Percentiles rank a stretch among this genome's conserved stretches.
These are phyloP conservation scores for Scheffersomyces insectosa DNA, from an alignment of 1,139 yeast species.

Conservation along the genomic window DNA sequence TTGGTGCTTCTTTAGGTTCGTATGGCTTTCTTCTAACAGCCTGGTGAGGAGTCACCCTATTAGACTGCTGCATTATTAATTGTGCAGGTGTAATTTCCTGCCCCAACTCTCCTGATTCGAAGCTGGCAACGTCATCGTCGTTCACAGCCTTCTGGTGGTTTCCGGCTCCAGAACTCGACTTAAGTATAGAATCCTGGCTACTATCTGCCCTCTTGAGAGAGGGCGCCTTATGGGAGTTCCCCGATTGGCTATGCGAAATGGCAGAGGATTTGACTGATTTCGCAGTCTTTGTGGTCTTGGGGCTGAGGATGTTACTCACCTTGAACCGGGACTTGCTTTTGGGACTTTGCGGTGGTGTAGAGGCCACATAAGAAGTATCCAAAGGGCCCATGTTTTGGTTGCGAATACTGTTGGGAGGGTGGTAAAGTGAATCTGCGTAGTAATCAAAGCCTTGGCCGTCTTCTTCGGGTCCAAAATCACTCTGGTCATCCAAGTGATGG, in stretches of 20 bases:
- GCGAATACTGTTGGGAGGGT: slow-evolving; percentile 1
- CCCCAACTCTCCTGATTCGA: slow-evolving; percentile 33
- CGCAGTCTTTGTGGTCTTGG: too few species aligned
- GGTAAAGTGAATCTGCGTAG: slow-evolving; percentile 1
- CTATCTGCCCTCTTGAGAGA: neutral
- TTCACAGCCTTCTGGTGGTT: neutral
- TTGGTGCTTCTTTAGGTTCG: neutral
- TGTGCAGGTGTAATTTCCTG: slow-evolving; percentile 42
- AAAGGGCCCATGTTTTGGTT: neutral
- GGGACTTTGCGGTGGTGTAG: neutral
- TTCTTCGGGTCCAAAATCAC: slow-evolving; percentile 2
- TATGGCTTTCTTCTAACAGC: slow-evolving; percentile 5
- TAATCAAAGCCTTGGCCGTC: neutral
- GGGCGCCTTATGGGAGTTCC: neutral
- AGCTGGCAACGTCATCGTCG: slow-evolving; percentile 2
- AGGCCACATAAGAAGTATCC: neutral
- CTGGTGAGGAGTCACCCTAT: slow-evolving; percentile 5
- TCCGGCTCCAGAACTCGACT: neutral
- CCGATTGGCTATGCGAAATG: neutral
- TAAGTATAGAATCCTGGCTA: neutral
- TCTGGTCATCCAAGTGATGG: neutral
- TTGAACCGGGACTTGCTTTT: too few species aligned
- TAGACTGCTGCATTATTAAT: slow-evolving; percentile 19
- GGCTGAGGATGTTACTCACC: too few species aligned
- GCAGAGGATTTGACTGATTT: neutral